phyloP scores from a whole-genome alignment of 768 basidiomycete species.

The Fomitopsis pulvina region DNA sequence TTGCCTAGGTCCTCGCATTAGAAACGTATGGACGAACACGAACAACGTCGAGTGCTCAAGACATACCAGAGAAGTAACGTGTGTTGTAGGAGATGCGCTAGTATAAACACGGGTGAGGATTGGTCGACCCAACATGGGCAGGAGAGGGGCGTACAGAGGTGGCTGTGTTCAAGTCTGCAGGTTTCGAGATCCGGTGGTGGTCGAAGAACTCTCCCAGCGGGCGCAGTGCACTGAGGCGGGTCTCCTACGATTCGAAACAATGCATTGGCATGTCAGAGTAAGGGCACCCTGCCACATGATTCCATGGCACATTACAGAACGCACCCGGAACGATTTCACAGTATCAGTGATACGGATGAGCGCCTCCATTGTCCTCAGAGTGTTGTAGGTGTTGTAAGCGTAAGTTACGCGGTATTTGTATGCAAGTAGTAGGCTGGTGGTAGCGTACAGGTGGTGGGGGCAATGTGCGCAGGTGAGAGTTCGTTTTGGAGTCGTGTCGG shows the following conservation, averaged over 20 bases:
- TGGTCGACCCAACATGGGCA: neutral
- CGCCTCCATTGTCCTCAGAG: conserved; percentile 51
- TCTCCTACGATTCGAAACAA: conserved; percentile 44
- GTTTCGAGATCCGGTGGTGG: conserved; percentile 74
- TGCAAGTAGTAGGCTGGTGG: neutral
- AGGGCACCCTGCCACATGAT: neutral
- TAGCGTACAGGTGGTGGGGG: neutral
- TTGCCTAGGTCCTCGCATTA: conserved; percentile 75
- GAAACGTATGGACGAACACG: too few relatives aligned
- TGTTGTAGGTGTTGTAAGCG: neutral
- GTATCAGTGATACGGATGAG: conserved; percentile 61
- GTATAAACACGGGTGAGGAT: neutral
- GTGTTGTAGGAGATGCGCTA: conserved; percentile 95
- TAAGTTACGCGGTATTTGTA: neutral
- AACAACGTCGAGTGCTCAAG: neutral
- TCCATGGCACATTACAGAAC: conserved; percentile 19
- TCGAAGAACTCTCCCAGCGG: conserved; percentile 79
- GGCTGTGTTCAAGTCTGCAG: conserved; percentile 74
- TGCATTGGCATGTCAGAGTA: neutral
- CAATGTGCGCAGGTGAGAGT: neutral
- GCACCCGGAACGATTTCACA: conserved; percentile 63
- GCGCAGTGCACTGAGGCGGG: conserved; percentile 69
- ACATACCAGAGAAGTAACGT: conserved; percentile 72
- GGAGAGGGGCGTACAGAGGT: conserved; percentile 51
- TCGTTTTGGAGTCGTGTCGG: neutral